These are phyloP conservation scores for Solanum gracilifrons DNA, from an alignment of 257 asterid species.

Conservation along the genomic window DNA sequence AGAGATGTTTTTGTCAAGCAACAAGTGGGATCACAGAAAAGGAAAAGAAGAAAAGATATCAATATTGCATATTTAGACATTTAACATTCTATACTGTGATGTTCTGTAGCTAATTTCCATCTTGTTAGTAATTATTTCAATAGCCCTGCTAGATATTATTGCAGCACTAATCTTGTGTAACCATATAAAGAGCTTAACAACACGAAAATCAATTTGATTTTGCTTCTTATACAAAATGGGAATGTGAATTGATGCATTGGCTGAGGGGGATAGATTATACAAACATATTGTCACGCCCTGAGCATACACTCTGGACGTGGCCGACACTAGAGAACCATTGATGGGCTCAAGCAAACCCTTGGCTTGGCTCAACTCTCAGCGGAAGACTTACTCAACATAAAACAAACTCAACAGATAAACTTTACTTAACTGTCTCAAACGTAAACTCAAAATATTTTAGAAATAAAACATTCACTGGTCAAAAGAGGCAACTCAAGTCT, in stretches of 20 bases:
- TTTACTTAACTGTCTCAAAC: no score
- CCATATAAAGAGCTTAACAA: conserved; percentile 18
- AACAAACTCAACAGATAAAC: no score
- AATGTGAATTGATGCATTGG: conserved; percentile 21
- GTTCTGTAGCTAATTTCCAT: neutral
- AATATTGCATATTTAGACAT: neutral
- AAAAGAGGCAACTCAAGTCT: no score
- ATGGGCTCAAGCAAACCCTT: no score
- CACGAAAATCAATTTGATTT: conserved; percentile 15
- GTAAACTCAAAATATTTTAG: no score
- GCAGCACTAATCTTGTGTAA: conserved; percentile 18
- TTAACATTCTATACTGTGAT: neutral
- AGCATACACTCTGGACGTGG: no score
- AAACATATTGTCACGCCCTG: conserved; percentile 4
- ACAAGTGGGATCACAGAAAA: neutral
- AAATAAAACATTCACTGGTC: no score
- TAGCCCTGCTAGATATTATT: conserved; percentile 24
- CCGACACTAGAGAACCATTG: no score
- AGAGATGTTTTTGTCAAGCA: neutral
- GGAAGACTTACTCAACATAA: no score
- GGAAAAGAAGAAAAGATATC: neutral
- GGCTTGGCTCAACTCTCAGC: no score
- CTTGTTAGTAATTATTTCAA: conserved; percentile 20
- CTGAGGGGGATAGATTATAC: conserved; percentile 13
- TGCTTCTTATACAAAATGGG: conserved; percentile 7